Percentiles rank a stretch among this genome's conserved stretches.
These are phyloP conservation scores for Chaetomidium leptoderma DNA, from an alignment of 495 filamentous ascomycete genomes.

Conservation along the genomic window DNA sequence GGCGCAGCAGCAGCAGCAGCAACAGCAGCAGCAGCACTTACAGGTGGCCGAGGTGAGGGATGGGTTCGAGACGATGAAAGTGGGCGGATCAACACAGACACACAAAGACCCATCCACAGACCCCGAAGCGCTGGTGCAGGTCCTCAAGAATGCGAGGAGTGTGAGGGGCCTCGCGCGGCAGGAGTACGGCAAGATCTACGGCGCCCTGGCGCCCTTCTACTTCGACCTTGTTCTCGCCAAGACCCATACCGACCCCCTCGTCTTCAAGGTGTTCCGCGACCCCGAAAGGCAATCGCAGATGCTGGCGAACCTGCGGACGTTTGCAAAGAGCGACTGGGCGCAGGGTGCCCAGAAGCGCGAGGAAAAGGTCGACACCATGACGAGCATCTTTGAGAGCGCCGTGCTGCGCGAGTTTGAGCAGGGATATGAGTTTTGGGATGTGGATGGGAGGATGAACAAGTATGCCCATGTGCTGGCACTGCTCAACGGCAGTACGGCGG, in stretches of 20 bases:
- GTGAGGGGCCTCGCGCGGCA: constrained; percentile 79
- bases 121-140: constrained; percentile 56
- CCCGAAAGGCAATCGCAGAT: constrained; percentile 87
- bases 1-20: constrained; percentile 16
- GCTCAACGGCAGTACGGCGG: constrained; percentile 76
- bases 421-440: constrained; percentile 83
- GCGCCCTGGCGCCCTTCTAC: constrained; percentile 82
- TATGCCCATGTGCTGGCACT: constrained; percentile 81
- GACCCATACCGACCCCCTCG: constrained; percentile 71
- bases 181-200: constrained; percentile 88
- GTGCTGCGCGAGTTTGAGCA: constrained; percentile 88
- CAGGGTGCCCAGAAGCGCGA: constrained; percentile 67
- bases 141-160: constrained; percentile 67
- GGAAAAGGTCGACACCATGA: constrained; percentile 66
- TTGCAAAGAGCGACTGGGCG: constrained; percentile 74
- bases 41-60: constrained; percentile 43
- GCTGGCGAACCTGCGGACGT: constrained; percentile 70
- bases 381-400: constrained; percentile 82
- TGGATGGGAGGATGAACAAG: constrained; percentile 79
- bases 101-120: constrained; percentile 40
- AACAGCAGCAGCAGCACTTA: constrained; percentile 10
- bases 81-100: constrained; percentile 25
- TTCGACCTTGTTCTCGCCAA: constrained; percentile 68
- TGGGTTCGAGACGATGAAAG: constrained; percentile 63
- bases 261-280: constrained; percentile 82